A percentile compares a stretch with the other conserved stretches of the same genome.
These are phyloP conservation scores for Diaporthe sp. DNA, from an alignment of 2,329 filamentous ascomycete species.

Conservation along the genomic window DNA sequence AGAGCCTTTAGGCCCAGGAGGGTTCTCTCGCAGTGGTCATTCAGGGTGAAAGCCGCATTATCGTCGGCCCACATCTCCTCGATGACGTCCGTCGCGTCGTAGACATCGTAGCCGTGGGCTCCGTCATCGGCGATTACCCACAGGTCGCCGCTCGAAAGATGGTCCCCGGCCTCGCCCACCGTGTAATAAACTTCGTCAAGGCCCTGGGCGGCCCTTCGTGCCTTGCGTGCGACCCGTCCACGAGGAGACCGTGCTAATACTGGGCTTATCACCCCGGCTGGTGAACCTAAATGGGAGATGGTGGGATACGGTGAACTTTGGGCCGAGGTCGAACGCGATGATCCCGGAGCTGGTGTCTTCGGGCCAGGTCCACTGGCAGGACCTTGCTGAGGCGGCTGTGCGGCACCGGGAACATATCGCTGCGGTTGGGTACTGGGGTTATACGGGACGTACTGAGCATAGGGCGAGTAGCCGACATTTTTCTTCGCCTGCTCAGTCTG, in stretches of 20 bases:
- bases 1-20: conserved; percentile 6
- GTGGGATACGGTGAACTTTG: background rate
- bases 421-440: background rate
- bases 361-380: background rate
- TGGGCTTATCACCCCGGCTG: background rate
- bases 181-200: conserved; percentile 1
- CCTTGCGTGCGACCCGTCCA: background rate
- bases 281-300: background rate
- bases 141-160: background rate
- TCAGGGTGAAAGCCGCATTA: background rate
- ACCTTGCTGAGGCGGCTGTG: background rate
- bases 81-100: conserved; percentile 23
- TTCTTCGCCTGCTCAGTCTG: background rate
- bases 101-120: conserved; percentile 10
- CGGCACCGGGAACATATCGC: background rate
- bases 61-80: conserved; percentile 1
- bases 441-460: background rate
- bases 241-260: background rate
- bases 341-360: background rate
- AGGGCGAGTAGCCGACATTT: background rate
- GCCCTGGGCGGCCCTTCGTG: background rate
- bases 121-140: conserved; percentile 23
- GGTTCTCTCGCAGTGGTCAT: conserved; percentile 4
- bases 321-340: background rate
- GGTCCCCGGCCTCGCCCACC: conserved; percentile 14